These are phyloP conservation scores for Phyllosticta ampelicida DNA, from an alignment of 2,329 filamentous ascomycete species.

Conservation along the genomic window DNA sequence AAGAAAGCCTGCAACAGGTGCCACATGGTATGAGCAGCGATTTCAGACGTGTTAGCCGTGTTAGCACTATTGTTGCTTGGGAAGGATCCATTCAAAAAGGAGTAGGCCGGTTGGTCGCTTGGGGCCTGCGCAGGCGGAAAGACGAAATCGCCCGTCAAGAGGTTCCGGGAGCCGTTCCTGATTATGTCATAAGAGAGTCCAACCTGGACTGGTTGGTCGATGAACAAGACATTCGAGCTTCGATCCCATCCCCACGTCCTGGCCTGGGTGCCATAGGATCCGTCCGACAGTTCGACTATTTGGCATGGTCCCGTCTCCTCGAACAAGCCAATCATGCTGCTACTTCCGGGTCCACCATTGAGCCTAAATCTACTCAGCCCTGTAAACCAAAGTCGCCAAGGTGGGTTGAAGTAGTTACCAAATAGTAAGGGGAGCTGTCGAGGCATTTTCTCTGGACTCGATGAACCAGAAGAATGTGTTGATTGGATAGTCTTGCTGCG, in stretches of 20 bases:
- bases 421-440: conserved; percentile 44
- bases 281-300: conserved; percentile 32
- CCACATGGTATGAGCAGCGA: conserved; percentile 51
- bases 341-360: conserved; percentile 56
- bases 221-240: conserved; percentile 48
- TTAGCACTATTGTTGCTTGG: conserved; percentile 39
- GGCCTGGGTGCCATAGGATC: conserved; percentile 43
- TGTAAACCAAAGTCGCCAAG: not conserved
- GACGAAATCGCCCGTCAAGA: conserved; percentile 29
- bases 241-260: conserved; percentile 58
- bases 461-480: conserved; percentile 60
- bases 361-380: conserved; percentile 49
- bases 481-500: conserved; percentile 45
- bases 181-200: conserved; percentile 56
- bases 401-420: conserved; percentile 19
- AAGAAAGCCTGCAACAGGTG: conserved; percentile 55
- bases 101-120: conserved; percentile 28
- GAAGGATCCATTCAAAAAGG: conserved; percentile 53
- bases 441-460: conserved; percentile 43
- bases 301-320: conserved; percentile 44
- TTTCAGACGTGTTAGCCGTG: conserved; percentile 47
- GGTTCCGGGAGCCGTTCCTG: conserved; percentile 37
- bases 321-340: conserved; percentile 55
- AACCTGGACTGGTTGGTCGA: conserved; percentile 57
- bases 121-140: conserved; percentile 28